phyloP scores from a whole-genome alignment of 1,139 yeast species.

The Kazachstania sp. region DNA sequence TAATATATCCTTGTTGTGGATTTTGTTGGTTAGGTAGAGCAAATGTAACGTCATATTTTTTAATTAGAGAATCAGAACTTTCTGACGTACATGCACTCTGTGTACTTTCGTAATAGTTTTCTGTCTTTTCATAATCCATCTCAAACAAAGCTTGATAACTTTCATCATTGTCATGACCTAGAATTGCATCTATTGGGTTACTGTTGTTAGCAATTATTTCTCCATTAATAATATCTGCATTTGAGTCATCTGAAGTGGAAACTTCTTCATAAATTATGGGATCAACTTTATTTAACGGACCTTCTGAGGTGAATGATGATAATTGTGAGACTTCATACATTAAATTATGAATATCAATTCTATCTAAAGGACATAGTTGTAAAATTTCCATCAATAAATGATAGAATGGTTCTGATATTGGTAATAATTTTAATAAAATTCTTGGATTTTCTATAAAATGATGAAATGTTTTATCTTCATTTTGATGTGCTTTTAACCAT shows the following conservation, averaged over 20 bases:
- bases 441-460: slow-evolving; percentile 43
- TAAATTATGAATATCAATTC: slow-evolving; percentile 47
- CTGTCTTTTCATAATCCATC: not conserved
- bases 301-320: slow-evolving; percentile 32
- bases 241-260: not conserved
- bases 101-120: not conserved
- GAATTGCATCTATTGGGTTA: not conserved
- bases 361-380: slow-evolving; percentile 52
- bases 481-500: slow-evolving; percentile 72
- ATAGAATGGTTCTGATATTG: slow-evolving; percentile 42
- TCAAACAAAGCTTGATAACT: not conserved
- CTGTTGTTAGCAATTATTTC: too few species aligned
- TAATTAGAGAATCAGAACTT: not conserved
- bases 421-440: slow-evolving; percentile 47
- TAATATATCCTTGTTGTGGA: not conserved
- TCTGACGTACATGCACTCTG: slow-evolving; percentile 1
- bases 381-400: slow-evolving; percentile 47
- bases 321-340: slow-evolving; percentile 31
- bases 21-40: not conserved
- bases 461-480: slow-evolving; percentile 48
- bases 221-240: too few species aligned
- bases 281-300: slow-evolving; percentile 30
- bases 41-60: not conserved
- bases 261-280: not conserved
- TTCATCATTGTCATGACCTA: not conserved